phyloP scores from a whole-genome alignment of 2,329 filamentous ascomycete genomes.

The Simplicillium sp. region DNA sequence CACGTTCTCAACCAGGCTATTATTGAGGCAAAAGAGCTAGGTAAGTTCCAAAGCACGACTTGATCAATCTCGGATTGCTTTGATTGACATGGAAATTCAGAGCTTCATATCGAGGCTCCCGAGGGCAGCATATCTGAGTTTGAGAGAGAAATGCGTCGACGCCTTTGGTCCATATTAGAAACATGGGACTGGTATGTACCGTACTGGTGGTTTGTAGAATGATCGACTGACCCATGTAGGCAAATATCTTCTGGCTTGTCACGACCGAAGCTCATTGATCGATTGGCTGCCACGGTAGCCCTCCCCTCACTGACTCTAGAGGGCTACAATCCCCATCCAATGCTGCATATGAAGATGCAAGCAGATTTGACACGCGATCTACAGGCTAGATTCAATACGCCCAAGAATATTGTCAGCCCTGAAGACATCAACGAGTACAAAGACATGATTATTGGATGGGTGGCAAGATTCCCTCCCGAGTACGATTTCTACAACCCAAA shows the following conservation, averaged over 20 bases:
- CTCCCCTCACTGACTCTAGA: conserved; percentile 23
- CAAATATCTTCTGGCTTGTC: conserved; percentile 23
- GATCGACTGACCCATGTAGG: conserved; percentile 9
- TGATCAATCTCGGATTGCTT: neutral
- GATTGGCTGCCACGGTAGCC: conserved; percentile 19
- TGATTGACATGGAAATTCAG: conserved; percentile 8
- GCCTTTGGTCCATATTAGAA: conserved; percentile 21
- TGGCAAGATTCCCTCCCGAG: conserved; percentile 27
- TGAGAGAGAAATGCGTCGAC: conserved; percentile 19
- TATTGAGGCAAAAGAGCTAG: conserved; percentile 18
- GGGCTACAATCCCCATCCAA: conserved; percentile 18
- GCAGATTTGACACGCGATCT: conserved; percentile 14
- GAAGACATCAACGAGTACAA: conserved; percentile 17
- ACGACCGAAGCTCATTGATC: conserved; percentile 24
- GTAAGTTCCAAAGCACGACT: conserved; percentile 5
- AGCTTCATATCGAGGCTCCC: conserved; percentile 13
- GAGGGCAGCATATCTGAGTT: conserved; percentile 14
- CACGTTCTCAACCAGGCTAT: conserved; percentile 20
- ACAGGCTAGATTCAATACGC: conserved; percentile 14
- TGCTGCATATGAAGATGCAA: conserved; percentile 22
- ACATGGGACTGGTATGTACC: conserved; percentile 21
- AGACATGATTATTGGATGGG: conserved; percentile 27
- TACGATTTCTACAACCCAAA: conserved; percentile 30
- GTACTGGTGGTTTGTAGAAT: too few relatives aligned
- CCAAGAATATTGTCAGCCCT: conserved; percentile 15